These are phyloP conservation scores for Phaffia rhodozyma DNA, from an alignment of 1,284 basidiomycete genomes.

Conservation along the genomic window DNA sequence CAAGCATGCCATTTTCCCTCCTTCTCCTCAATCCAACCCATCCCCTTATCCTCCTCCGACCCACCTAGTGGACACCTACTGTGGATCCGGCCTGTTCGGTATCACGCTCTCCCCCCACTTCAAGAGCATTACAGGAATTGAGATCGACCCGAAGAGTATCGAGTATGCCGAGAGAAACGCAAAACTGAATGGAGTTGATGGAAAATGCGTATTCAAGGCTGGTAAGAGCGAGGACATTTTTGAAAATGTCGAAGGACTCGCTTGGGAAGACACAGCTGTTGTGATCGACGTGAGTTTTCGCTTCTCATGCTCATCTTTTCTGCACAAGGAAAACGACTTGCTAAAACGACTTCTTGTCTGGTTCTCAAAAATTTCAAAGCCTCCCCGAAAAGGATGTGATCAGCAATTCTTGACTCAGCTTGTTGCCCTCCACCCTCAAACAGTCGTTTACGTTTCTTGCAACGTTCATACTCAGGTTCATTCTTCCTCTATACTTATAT, in stretches of 20 bases:
- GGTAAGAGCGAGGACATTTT: conserved; percentile 47
- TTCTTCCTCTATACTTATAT: conserved; percentile 27
- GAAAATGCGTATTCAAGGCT: conserved; percentile 39
- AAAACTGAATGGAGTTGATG: conserved; percentile 48
- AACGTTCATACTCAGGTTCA: conserved; percentile 53
- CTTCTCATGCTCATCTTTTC: neutral
- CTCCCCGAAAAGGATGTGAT: conserved; percentile 84
- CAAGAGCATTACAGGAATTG: conserved; percentile 72
- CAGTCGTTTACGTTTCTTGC: conserved; percentile 83
- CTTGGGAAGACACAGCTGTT: conserved; percentile 26
- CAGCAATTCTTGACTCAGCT: conserved; percentile 68
- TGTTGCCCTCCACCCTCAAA: conserved; percentile 53
- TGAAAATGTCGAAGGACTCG: conserved; percentile 26
- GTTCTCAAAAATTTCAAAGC: conserved; percentile 40
- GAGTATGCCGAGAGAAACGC: conserved; percentile 69
- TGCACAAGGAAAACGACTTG: neutral
- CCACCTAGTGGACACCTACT: conserved; percentile 84
- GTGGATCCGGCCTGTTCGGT: conserved; percentile 79
- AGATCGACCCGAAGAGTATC: conserved; percentile 64
- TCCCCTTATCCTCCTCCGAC: conserved; percentile 37
- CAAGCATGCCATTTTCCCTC: conserved; percentile 51
- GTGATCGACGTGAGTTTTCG: conserved; percentile 32
- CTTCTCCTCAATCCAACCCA: neutral
- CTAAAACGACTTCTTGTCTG: neutral
- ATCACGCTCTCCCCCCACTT: conserved; percentile 72